Conservation (phyloP, 2,329 filamentous ascomycete genomes). For the Fusarium sacchari region DNA sequence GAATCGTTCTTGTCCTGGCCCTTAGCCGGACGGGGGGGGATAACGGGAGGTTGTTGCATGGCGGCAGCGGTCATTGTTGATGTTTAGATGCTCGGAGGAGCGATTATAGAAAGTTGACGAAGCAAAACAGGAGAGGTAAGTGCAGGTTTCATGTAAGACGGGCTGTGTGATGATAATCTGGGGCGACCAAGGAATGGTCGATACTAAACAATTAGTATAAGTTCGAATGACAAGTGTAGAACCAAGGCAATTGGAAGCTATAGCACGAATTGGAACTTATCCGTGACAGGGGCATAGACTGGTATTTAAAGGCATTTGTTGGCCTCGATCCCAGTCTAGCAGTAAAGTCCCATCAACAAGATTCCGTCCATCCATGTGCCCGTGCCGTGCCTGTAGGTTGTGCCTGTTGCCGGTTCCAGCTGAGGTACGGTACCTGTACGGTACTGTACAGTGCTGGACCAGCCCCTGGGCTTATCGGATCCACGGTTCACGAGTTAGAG, state of each 20-base stretch:
- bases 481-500: slow-evolving; percentile 30
- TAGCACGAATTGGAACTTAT: slow-evolving; percentile 7
- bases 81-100: slow-evolving; percentile 32
- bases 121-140: slow-evolving; percentile 20
- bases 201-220: slow-evolving; percentile 40
- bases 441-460: not conserved
- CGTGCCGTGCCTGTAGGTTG: slow-evolving; percentile 13
- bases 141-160: slow-evolving; percentile 29
- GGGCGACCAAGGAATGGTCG: slow-evolving; percentile 34
- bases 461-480: slow-evolving; percentile 36
- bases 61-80: slow-evolving; percentile 60
- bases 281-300: slow-evolving; percentile 21
- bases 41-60: slow-evolving; percentile 60
- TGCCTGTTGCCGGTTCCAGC: slow-evolving; percentile 1
- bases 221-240: slow-evolving; percentile 27
- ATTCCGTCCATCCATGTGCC: slow-evolving; percentile 19
- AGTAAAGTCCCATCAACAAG: slow-evolving; percentile 4
- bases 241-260: slow-evolving; percentile 21
- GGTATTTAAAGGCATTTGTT: slow-evolving; percentile 30
- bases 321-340: slow-evolving; percentile 11
- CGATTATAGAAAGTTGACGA: slow-evolving; percentile 12
- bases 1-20: slow-evolving; percentile 58
- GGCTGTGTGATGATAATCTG: slow-evolving; percentile 23
- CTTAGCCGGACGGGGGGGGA: slow-evolving; percentile 67
- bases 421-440: not conserved